Percentiles rank a stretch among this genome's conserved stretches.
These are phyloP conservation scores for Kluyveromyces marxianus DNA, from an alignment of 1,139 yeast genomes.

Conservation along the genomic window DNA sequence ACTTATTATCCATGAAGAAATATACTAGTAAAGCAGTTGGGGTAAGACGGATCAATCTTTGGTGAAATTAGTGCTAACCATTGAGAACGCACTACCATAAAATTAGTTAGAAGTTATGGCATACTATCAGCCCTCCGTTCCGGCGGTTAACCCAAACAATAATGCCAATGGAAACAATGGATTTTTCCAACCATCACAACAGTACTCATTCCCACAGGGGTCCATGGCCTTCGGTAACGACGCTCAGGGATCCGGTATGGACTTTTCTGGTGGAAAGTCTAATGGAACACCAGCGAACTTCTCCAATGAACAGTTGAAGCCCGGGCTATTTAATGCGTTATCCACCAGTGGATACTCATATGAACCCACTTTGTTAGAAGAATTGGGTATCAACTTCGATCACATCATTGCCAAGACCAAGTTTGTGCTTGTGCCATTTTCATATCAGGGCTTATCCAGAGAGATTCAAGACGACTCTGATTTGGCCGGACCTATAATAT, in stretches of 20 bases:
- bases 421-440: slow-evolving; percentile 77
- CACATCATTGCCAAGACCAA: slow-evolving; percentile 82
- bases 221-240: slow-evolving; percentile 25
- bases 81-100: no score
- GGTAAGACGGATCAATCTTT: no score
- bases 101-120: slow-evolving; percentile 9
- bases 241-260: neutral
- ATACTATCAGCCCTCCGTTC: slow-evolving; percentile 12
- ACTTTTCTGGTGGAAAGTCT: neutral
- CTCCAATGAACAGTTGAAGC: slow-evolving; percentile 46
- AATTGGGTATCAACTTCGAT: slow-evolving; percentile 83
- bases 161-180: slow-evolving; percentile 13
- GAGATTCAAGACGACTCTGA: slow-evolving; percentile 89
- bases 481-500: slow-evolving; percentile 89
- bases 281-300: slow-evolving; percentile 24
- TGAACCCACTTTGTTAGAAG: slow-evolving; percentile 88
- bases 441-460: slow-evolving; percentile 36
- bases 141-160: slow-evolving; percentile 5
- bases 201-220: slow-evolving; percentile 30
- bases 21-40: neutral
- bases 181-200: slow-evolving; percentile 27
- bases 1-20: no score
- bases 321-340: slow-evolving; percentile 84
- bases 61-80: no score
- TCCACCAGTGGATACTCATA: slow-evolving; percentile 91